phyloP scores from a whole-genome alignment of 1,284 basidiomycete genomes.

The Trametes sp. region DNA sequence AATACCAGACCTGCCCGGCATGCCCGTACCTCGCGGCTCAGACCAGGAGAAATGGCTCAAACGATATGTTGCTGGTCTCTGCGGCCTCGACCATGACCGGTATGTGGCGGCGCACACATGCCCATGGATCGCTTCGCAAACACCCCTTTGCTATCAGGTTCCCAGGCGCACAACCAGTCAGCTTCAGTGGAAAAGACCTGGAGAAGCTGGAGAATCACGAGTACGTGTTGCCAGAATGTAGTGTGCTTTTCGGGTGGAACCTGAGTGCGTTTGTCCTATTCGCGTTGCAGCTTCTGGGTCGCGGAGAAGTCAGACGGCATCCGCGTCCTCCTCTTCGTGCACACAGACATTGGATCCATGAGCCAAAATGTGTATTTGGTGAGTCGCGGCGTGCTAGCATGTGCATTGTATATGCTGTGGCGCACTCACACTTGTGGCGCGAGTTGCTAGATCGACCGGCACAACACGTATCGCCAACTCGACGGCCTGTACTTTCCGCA shows the following conservation, averaged over 20 bases:
- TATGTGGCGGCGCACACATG: constrained; percentile 40
- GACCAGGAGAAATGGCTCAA: constrained; percentile 71
- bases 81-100: constrained; percentile 67
- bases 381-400: constrained; percentile 37
- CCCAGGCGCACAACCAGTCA: constrained; percentile 93
- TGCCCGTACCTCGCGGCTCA: constrained; percentile 59
- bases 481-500: constrained; percentile 89
- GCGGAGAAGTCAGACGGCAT: constrained; percentile 99
- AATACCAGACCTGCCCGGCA: constrained; percentile 73
- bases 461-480: constrained; percentile 85
- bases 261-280: constrained; percentile 5
- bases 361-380: constrained; percentile 88
- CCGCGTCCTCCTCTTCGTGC: constrained; percentile 88
- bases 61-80: constrained; percentile 67
- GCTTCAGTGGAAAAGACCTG: constrained; percentile 78
- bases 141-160: constrained; percentile 57
- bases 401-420: neutral
- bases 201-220: constrained; percentile 83
- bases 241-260: neutral
- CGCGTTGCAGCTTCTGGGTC: constrained; percentile 87
- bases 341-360: constrained; percentile 68
- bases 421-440: neutral
- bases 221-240: constrained; percentile 53
- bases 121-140: constrained; percentile 6
- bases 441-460: constrained; percentile 85